Evolutionary conservation across 768 basidiomycete genomes (phyloP).

Genomic region (Amanita inopinata): DNA sequence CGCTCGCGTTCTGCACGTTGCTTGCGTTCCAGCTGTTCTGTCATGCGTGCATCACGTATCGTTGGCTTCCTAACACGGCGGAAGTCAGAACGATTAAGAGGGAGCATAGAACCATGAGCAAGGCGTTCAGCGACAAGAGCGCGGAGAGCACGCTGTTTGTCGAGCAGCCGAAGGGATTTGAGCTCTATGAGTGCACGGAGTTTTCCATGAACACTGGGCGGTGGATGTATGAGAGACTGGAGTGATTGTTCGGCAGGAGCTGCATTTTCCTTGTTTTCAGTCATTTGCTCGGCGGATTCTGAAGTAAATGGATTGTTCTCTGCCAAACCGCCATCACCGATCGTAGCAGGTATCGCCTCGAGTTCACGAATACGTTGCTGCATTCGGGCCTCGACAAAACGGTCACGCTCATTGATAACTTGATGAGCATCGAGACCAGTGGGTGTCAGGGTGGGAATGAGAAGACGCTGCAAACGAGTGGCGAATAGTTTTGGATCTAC

Average conservation of each 20-base stretch:
- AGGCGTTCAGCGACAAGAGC: constrained; percentile 81
- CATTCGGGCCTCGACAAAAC: constrained; percentile 83
- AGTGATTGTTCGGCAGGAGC: constrained; percentile 13
- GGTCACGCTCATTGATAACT: constrained; percentile 84
- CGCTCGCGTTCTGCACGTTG: constrained; percentile 90
- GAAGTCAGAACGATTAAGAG: constrained; percentile 88
- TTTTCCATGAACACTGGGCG: constrained; percentile 66
- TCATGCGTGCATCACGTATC: constrained; percentile 80
- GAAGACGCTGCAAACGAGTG: constrained; percentile 66
- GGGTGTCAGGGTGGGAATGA: constrained; percentile 88
- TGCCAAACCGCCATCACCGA: constrained; percentile 48
- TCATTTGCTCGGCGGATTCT: constrained; percentile 26
- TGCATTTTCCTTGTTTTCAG: constrained; percentile 35
- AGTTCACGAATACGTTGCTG: constrained; percentile 85
- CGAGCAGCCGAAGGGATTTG: constrained; percentile 78
- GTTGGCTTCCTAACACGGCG: constrained; percentile 78
- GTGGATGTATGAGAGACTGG: constrained; percentile 41
- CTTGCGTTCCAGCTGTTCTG: constrained; percentile 82
- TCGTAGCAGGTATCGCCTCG: constrained; percentile 65
- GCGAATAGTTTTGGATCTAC: constrained; percentile 54
- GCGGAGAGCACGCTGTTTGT: constrained; percentile 85
- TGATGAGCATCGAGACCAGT: constrained; percentile 87
- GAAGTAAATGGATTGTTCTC: constrained; percentile 27
- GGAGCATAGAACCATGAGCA: constrained; percentile 79
- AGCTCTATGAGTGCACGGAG: constrained; percentile 89